Conservation (phyloP, 345 rosid species). For the Eucalyptus marginata region DNA sequence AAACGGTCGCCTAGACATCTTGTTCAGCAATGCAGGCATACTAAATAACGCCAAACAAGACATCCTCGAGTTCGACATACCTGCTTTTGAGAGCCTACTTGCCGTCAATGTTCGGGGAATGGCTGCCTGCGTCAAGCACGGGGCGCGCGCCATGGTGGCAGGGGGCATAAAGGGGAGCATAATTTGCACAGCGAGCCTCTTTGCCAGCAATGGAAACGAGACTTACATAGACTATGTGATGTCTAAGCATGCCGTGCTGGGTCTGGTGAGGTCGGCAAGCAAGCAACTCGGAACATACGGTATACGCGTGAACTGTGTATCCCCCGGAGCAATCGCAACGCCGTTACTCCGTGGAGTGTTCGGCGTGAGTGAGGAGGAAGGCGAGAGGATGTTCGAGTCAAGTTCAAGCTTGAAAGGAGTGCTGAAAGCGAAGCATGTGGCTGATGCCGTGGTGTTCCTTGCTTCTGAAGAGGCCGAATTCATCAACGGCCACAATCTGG, state of each 20-base stretch:
- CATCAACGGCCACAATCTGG: neutral
- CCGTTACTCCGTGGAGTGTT: neutral
- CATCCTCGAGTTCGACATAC: neutral
- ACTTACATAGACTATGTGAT: slow-evolving; percentile 4
- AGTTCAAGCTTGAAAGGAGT: neutral
- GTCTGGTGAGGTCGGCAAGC: neutral
- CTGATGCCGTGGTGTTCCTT: neutral
- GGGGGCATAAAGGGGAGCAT: slow-evolving; percentile 19
- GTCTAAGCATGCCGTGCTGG: slow-evolving; percentile 33
- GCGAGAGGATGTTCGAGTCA: neutral
- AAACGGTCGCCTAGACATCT: slow-evolving; percentile 6
- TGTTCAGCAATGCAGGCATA: slow-evolving; percentile 23
- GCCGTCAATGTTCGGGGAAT: slow-evolving; percentile 3
- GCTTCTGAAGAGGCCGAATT: neutral
- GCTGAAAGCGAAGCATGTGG: neutral
- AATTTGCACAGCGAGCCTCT: slow-evolving; percentile 17
- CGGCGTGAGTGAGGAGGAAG: neutral
- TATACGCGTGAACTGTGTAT: neutral
- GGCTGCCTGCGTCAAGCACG: neutral
- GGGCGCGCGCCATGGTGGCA: slow-evolving; percentile 25
- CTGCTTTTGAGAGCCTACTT: neutral
- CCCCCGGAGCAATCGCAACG: neutral
- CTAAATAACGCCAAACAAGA: neutral
- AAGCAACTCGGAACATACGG: neutral
- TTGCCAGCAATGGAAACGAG: neutral